Conservation (phyloP, 805 yeast species). For the Zygotorulaspora sp. region DNA sequence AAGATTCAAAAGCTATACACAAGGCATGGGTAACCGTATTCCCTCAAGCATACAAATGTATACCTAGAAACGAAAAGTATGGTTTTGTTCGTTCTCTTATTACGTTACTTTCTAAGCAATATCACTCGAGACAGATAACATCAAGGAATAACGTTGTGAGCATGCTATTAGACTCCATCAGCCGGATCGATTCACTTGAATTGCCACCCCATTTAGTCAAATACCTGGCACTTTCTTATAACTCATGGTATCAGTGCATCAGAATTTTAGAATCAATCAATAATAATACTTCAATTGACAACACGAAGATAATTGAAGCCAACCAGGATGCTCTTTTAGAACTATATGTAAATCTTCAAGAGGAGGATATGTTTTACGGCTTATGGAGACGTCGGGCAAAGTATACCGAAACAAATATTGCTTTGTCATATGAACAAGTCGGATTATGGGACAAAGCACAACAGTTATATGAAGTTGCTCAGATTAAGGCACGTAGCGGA, state of each 20-base stretch:
- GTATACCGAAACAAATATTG: constrained; percentile 87
- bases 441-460: constrained; percentile 94
- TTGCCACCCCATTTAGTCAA: constrained; percentile 93
- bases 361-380: constrained; percentile 96
- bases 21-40: constrained; percentile 79
- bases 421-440: constrained; percentile 88
- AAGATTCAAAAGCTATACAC: constrained; percentile 73
- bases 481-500: constrained; percentile 92
- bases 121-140: constrained; percentile 86
- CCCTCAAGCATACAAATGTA: constrained; percentile 70
- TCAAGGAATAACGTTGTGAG: constrained; percentile 82
- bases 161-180: constrained; percentile 78
- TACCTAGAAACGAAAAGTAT: constrained; percentile 73
- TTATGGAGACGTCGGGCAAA: constrained; percentile 96
- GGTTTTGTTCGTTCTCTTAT: constrained; percentile 82
- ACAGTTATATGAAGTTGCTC: constrained; percentile 92
- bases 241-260: constrained; percentile 88
- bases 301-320: constrained; percentile 71
- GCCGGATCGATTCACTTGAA: constrained; percentile 64
- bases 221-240: constrained; percentile 78
- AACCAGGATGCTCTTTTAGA: constrained; percentile 89
- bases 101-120: constrained; percentile 78
- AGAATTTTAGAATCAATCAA: constrained; percentile 73
- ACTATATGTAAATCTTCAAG: constrained; percentile 80
- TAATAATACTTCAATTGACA: constrained; percentile 56